These are phyloP conservation scores for Xanthoceras sorbifolium DNA, from an alignment of 345 rosid species.

Conservation along the genomic window DNA sequence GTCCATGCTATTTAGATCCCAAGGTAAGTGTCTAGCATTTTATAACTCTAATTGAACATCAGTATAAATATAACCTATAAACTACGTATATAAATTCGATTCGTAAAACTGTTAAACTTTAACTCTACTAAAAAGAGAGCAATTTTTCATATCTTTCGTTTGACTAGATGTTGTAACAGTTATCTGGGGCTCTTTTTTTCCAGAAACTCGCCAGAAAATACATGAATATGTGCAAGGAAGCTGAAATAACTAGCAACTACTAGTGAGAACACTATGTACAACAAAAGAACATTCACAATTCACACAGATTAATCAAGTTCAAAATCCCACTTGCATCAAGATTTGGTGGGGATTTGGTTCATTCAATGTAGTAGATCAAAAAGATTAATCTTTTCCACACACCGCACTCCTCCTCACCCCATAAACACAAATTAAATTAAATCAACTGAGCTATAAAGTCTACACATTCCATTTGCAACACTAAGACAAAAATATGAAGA, in stretches of 20 bases:
- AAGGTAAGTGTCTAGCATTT: too few relatives aligned
- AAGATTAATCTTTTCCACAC: neutral
- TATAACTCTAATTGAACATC: neutral
- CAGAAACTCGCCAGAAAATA: too few relatives aligned
- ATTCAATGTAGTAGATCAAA: neutral
- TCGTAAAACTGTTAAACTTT: neutral
- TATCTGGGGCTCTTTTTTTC: neutral
- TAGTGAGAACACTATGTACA: neutral
- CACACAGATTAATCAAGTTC: neutral
- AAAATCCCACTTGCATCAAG: too few relatives aligned
- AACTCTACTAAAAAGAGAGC: neutral
- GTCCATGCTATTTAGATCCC: too few relatives aligned
- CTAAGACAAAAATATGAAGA: neutral
- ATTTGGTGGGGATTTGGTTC: too few relatives aligned
- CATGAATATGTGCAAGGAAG: neutral
- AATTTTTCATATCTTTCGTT: too few relatives aligned
- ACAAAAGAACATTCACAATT: neutral
- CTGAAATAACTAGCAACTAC: neutral
- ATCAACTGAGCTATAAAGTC: neutral
- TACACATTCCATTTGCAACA: neutral
- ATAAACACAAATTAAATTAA: too few relatives aligned
- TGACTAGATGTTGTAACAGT: neutral
- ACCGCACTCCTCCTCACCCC: neutral
- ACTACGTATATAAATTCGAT: neutral
- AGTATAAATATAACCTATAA: neutral